phyloP scores from a whole-genome alignment of 495 filamentous ascomycete species.

The Talaromyces borbonicus region DNA sequence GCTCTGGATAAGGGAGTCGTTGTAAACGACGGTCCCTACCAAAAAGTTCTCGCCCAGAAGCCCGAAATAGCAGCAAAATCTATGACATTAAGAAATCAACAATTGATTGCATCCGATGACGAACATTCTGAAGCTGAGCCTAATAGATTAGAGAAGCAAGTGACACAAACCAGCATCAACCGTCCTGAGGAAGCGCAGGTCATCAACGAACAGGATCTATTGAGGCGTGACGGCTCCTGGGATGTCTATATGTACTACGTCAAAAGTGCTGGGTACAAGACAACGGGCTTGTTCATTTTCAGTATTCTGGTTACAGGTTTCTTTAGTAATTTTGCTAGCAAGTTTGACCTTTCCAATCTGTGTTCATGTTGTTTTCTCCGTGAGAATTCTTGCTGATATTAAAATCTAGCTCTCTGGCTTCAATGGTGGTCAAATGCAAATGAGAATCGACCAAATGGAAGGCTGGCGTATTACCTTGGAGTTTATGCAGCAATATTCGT shows the following conservation, averaged over 20 bases:
- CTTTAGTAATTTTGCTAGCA: conserved; percentile 33
- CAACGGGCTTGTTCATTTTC: too few species aligned
- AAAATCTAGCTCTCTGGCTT: conserved; percentile 25
- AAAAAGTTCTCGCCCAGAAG: conserved; percentile 13
- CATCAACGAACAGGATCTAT: too few species aligned
- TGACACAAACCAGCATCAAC: too few species aligned
- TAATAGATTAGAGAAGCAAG: too few species aligned
- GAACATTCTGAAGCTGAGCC: too few species aligned
- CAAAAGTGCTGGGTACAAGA: conserved; percentile 41
- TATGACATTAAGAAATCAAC: too few species aligned
- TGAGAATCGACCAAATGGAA: conserved; percentile 13
- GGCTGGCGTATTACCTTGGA: conserved; percentile 29
- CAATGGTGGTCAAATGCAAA: conserved; percentile 29
- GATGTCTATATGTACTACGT: conserved; percentile 52
- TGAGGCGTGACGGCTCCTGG: conserved; percentile 29
- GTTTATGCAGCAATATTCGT: conserved; percentile 19
- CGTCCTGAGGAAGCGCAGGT: too few species aligned
- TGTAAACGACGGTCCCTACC: conserved; percentile 32
- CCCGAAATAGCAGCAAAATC: not conserved
- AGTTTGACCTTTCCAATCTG: too few species aligned
- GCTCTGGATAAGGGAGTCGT: conserved; percentile 30
- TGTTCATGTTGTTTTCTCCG: too few species aligned
- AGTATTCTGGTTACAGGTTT: conserved; percentile 35
- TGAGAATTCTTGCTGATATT: conserved; percentile 4
- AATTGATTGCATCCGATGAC: too few species aligned